Conservation (phyloP, 2,329 filamentous ascomycete genomes). For the Plectosphaerella cucumerina region DNA sequence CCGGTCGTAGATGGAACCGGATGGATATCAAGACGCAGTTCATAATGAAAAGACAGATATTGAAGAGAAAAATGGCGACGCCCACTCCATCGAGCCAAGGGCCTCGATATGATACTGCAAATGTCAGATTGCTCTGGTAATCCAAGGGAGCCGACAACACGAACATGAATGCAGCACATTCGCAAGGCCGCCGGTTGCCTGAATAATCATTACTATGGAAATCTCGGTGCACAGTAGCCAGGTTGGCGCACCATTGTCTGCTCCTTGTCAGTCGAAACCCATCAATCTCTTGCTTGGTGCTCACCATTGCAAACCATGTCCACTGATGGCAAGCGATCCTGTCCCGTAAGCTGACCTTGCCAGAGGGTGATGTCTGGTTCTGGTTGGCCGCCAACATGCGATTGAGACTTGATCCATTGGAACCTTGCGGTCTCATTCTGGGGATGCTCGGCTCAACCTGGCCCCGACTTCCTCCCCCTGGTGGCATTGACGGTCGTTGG, state of each 20-base stretch:
- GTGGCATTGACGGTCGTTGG: too few relatives aligned
- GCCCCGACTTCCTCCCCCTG: too few relatives aligned
- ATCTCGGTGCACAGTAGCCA: conserved; percentile 5
- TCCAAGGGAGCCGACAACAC: conserved; percentile 7
- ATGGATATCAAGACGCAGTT: conserved; percentile 62
- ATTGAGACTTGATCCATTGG: conserved; percentile 23
- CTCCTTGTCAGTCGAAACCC: background rate
- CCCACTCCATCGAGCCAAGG: conserved; percentile 56
- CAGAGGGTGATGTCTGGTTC: conserved; percentile 16
- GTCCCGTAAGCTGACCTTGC: conserved; percentile 41
- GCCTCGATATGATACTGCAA: conserved; percentile 45
- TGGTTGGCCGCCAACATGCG: conserved; percentile 25
- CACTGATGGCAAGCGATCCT: conserved; percentile 54
- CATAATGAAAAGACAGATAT: conserved; percentile 56
- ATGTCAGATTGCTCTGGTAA: conserved; percentile 1
- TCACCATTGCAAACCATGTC: conserved; percentile 71
- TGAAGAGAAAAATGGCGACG: conserved; percentile 57
- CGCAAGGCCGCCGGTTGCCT: conserved; percentile 54
- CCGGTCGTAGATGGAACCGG: conserved; percentile 66
- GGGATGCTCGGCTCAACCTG: too few relatives aligned
- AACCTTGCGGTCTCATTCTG: background rate
- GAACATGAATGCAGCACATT: conserved; percentile 42
- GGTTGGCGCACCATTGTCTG: background rate
- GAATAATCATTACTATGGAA: background rate
- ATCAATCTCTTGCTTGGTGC: background rate